Base-by-base conservation (phyloP, 805 yeast genomes). In the Blastobotrys parvus region DNA sequence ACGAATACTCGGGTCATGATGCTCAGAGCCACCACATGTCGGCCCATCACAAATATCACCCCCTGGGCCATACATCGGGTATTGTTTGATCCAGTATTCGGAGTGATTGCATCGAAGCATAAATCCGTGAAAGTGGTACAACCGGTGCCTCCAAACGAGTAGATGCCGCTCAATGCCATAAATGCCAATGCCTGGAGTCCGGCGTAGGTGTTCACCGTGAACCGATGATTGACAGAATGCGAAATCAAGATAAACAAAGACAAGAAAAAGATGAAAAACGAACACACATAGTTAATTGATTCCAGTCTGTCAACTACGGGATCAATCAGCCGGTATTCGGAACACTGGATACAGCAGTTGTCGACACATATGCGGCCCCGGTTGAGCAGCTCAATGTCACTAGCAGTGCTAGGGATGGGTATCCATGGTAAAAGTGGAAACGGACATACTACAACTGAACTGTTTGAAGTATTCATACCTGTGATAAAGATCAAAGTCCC, bases 31-130 rank as follows among this genome's bases (percentile, higher is more conserved):
- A 43, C 19, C 3, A 32, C 13, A 15, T 29, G 42, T 19, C 18
- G 19, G 3, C 45, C 45, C 21, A 43, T 32, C 19, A 30, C 38
- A 16, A n/a, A 25, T 3, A 43, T 19, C 20, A 43, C 15, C 13
- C 42, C 45, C 19, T 43, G 38, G 3, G 42, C 41, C 29, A 35
- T 35, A 34, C 45, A 43, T n/a, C 32, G 5, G 38, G 31, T 13
- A 3, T 32, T 13, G 38, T 43, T 16, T 34, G 22, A 32, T 11
- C 39, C 39, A 15, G 11, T 36, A 18, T 21, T 36, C 6, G 39
- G 39, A 3, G 39, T 36, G 27, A 36, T 36, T 13, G 3, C 18
- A 27, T 43, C 45, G 23, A 20, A 32, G 22, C 45, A 43, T 3
- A 18, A 13, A 25, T 21, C 30, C n/a, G 10, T 16, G 10, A 20